Conservation (phyloP, 1,139 yeast species). For the Sugiyamaella castrensis region DNA sequence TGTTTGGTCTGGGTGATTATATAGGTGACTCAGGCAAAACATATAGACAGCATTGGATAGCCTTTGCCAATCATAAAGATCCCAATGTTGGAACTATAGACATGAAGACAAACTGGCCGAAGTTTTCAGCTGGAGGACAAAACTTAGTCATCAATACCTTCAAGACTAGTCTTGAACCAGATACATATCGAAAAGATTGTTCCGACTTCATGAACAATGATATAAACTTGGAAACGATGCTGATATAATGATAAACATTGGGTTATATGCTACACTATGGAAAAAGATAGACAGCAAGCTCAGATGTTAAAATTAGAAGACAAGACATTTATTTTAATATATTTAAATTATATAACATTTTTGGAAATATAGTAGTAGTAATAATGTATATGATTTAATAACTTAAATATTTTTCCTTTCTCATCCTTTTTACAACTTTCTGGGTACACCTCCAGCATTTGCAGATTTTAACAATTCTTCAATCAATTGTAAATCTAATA, state of each 20-base stretch:
- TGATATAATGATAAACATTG: too few relatives aligned
- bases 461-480: slow-evolving; percentile 16
- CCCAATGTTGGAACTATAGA: slow-evolving; percentile 15
- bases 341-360: too few relatives aligned
- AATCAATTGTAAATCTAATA: slow-evolving; percentile 18
- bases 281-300: too few relatives aligned
- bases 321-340: too few relatives aligned
- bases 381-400: too few relatives aligned
- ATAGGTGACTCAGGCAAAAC: slow-evolving; percentile 13
- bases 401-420: background rate
- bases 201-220: too few relatives aligned
- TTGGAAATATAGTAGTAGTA: too few relatives aligned
- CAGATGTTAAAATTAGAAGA: too few relatives aligned
- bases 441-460: slow-evolving; percentile 16
- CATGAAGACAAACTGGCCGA: slow-evolving; percentile 11
- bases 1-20: slow-evolving; percentile 12
- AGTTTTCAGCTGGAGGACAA: slow-evolving; percentile 40
- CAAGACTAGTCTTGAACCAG: too few relatives aligned
- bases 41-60: slow-evolving; percentile 22
- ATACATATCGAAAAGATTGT: too few relatives aligned
- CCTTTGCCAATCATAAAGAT: slow-evolving; percentile 23
- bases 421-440: slow-evolving; percentile 7
- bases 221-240: too few relatives aligned
- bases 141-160: slow-evolving; percentile 1
- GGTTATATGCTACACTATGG: too few relatives aligned